Base-by-base conservation (phyloP, 352 stramenopile genomes). In the Phytophthora macrochlamydospora region DNA sequence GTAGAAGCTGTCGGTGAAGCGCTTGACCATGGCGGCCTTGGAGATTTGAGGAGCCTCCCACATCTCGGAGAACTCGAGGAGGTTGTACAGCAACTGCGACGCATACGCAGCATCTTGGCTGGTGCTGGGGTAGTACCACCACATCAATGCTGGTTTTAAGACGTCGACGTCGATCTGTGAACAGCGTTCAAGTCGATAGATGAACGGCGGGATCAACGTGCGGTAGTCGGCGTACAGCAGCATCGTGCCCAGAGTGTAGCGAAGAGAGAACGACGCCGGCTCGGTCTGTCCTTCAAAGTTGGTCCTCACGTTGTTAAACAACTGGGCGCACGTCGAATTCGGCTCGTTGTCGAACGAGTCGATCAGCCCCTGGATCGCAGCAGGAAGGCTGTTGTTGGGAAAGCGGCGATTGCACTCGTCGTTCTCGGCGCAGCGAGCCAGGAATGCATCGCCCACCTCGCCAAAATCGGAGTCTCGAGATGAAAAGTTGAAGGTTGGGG, bases 1-100 rank as follows among this genome's bases (percentile, higher is more conserved):
- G 2, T 69, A 60, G 6, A 13, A 52, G n/a, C 51, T 31, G 30
- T 65, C 45, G 13, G 42, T 62, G 52, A 71, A 81, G 0, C 59
- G 50, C 13, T 40, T 29, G 0, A 43, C n/a, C 45, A 81, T 56
- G 2, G 28, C 31, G 2, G n/a, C 1, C 3, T 45, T 2, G 31
- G 24, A 61, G 8, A 59, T 56, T 37, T 40, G 35, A 40, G 35
- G 1, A 24, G 35, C 69, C n/a, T 84, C 18, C 76, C 79, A 89
- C 64, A 86, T 81, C 50, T 89, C 80, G 1, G 78, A 87, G 51
- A 75, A 81, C 4, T 74, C 68, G 13, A 89, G 65, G 24, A 86
- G 62, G 42, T 86, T 67, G 53, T 87, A 81, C 1, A 68, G 66
- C 12, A 72, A 24, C 3, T 43, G 67, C 2, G 78, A 84, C 6